A percentile compares a stretch with the other conserved stretches of the same genome.
phyloP scores from a whole-genome alignment of 257 asterid species.

The Cruciata laevipes region DNA sequence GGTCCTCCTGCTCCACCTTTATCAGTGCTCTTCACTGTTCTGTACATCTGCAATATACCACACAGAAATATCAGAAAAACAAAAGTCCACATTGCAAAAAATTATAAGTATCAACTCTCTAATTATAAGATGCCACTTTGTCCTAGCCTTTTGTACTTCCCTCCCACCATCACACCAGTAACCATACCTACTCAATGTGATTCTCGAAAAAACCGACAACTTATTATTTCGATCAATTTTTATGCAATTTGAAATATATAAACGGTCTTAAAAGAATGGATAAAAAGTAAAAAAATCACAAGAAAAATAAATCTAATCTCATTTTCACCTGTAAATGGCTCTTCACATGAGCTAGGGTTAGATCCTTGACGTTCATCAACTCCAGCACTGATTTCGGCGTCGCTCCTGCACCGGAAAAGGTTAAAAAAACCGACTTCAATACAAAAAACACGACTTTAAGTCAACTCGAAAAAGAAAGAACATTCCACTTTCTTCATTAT shows the following conservation, averaged over 20 bases:
- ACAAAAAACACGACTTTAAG: neutral
- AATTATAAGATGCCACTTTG: slow-evolving; percentile 43
- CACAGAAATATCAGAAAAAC: slow-evolving; percentile 8
- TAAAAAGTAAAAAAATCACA: neutral
- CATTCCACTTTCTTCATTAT: neutral
- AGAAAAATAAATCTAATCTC: neutral
- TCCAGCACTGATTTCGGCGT: slow-evolving; percentile 88
- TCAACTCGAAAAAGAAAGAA: neutral
- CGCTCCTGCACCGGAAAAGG: slow-evolving; percentile 46
- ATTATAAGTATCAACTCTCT: slow-evolving; percentile 17
- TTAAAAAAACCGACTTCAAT: neutral
- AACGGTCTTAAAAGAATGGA: neutral
- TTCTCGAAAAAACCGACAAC: neutral
- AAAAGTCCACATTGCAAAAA: slow-evolving; percentile 27
- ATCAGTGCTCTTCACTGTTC: slow-evolving; percentile 95
- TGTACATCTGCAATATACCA: slow-evolving; percentile 78
- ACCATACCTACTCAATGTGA: neutral
- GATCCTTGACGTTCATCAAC: slow-evolving; percentile 90
- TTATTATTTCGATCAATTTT: neutral
- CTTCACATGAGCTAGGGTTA: slow-evolving; percentile 89
- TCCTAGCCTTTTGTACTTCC: slow-evolving; percentile 31
- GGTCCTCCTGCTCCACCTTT: slow-evolving; percentile 29
- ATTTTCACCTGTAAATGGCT: slow-evolving; percentile 78
- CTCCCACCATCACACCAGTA: slow-evolving; percentile 4
- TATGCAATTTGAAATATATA: neutral